Conservation (phyloP, 352 stramenopile genomes). For the Phytophthora brassicae region DNA sequence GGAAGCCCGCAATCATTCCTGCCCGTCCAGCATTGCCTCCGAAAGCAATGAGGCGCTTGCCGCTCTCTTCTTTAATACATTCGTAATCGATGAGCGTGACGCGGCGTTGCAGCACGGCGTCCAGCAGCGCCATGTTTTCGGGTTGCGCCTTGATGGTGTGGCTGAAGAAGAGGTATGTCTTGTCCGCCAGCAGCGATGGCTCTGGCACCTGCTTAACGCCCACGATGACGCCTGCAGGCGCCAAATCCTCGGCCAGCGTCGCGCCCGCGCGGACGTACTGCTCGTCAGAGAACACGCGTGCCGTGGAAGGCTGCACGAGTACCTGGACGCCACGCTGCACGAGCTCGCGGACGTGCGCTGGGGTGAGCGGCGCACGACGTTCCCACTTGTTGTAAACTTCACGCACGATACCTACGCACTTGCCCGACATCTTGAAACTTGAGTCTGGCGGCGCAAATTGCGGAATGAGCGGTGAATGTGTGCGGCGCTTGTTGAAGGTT, state of each 20-base stretch:
- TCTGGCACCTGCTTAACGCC: constrained; percentile 94
- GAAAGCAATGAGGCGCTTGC: constrained; percentile 92
- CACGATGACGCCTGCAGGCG: constrained; percentile 89
- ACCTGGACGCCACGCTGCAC: constrained; percentile 85
- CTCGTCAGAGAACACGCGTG: constrained; percentile 93
- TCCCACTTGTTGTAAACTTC: constrained; percentile 97
- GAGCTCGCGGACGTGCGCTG: constrained; percentile 86
- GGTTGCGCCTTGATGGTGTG: constrained; percentile 97
- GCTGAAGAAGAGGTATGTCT: constrained; percentile 97
- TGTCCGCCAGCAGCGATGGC: constrained; percentile 82
- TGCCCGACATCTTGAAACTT: constrained; percentile 39
- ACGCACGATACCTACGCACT: constrained; percentile 88
- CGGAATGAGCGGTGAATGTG: constrained; percentile 18
- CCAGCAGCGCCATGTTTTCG: constrained; percentile 95
- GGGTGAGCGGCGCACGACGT: constrained; percentile 91
- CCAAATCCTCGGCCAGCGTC: constrained; percentile 89
- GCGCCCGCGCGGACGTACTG: constrained; percentile 92
- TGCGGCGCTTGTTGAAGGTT: too few relatives aligned
- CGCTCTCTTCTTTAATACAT: constrained; percentile 90
- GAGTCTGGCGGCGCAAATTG: constrained; percentile 11
- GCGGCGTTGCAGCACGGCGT: constrained; percentile 90
- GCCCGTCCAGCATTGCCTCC: constrained; percentile 93
- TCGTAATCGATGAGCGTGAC: constrained; percentile 97
- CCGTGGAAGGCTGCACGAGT: constrained; percentile 91
- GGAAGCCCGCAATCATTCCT: constrained; percentile 94